Base-by-base conservation (phyloP, 1,284 basidiomycete species). In the Fomitopsis pinicola region DNA sequence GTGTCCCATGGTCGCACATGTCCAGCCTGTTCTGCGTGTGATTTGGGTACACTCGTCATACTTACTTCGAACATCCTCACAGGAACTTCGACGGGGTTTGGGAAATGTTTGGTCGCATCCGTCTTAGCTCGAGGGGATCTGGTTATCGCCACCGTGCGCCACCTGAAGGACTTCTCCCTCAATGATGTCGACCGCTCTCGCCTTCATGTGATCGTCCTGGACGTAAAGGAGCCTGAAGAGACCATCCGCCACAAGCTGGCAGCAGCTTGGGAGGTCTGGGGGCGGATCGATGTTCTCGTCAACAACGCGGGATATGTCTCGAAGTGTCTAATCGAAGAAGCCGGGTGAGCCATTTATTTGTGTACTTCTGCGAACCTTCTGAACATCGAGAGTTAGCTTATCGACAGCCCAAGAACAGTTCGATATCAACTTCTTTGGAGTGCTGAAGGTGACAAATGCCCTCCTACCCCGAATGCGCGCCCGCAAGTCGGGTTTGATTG, bases 81-180 rank as follows among this genome's bases (percentile, higher is more conserved):
- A 85, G 85, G 85, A 38, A 82, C 83, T 26, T 83, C 84, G 2
- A 82, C 84, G 19, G 85, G 85, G 30, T 82, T 87, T 63, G 85
- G 86, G 8, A 79, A 78, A 63, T 79, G 80, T 44, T 75, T 88
- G 8, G 81, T 82, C 19, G 64, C 67, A 5, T 72, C 76, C 19
- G 80, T 75, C 3, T 74, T 86, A 28, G 73, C 74, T 36, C 77
- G 84, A n/a, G 83, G 84, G 6, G 84, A 87, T 68, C 76, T 75
- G 22, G 85, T 87, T 35, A 72, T 78, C 38, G 78, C 78, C 1
- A 78, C 78, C 10, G 77, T 77, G 30, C 78, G 79, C 40, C 70
- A 65, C 17, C 60, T 71, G 19, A 68, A 73, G 28, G 72, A 72
- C 61, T 66, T 69, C 58, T 69, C 71, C 28, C 64, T 75, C 9